These are phyloP conservation scores for Blastocystis sp. DNA, from an alignment of 352 stramenopile species.

Conservation along the genomic window DNA sequence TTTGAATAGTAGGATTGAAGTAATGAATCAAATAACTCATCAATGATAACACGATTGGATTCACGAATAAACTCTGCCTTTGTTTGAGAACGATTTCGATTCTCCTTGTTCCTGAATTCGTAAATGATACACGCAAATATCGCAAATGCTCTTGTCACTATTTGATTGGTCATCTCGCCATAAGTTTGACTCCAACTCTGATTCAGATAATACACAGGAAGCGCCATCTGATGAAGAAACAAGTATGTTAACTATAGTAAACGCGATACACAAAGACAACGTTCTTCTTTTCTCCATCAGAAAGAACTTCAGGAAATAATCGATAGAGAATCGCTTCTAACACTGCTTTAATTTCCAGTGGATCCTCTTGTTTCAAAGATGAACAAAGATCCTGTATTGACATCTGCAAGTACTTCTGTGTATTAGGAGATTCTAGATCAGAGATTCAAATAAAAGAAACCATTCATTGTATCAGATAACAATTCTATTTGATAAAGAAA, in stretches of 20 bases:
- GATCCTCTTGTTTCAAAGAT: constrained; percentile 16
- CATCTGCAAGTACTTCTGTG: not conserved
- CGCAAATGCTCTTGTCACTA: constrained; percentile 7
- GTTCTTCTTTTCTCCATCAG: not conserved
- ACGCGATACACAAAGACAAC: not conserved
- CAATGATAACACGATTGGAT: not conserved
- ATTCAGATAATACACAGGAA: constrained; percentile 43
- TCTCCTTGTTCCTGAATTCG: constrained; percentile 50
- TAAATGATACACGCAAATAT: constrained; percentile 50
- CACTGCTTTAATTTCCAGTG: constrained; percentile 15
- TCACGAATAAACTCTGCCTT: not conserved
- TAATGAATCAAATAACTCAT: not conserved
- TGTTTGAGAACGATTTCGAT: not conserved
- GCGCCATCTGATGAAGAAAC: constrained; percentile 47
- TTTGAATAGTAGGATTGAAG: not conserved
- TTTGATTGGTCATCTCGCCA: not conserved
- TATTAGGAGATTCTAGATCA: not conserved
- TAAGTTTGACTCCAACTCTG: constrained; percentile 45
- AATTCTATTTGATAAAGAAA: too few species aligned
- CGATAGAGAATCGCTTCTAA: not conserved
- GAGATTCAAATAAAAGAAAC: not conserved
- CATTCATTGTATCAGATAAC: not conserved
- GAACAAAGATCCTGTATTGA: constrained; percentile 49
- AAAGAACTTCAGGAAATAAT: not conserved
- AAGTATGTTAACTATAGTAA: constrained; percentile 12